A percentile compares a stretch with the other conserved stretches of the same genome.
Evolutionary conservation across 169 alveolate species (phyloP).

Genomic region (Eimeria maxima): DNA sequence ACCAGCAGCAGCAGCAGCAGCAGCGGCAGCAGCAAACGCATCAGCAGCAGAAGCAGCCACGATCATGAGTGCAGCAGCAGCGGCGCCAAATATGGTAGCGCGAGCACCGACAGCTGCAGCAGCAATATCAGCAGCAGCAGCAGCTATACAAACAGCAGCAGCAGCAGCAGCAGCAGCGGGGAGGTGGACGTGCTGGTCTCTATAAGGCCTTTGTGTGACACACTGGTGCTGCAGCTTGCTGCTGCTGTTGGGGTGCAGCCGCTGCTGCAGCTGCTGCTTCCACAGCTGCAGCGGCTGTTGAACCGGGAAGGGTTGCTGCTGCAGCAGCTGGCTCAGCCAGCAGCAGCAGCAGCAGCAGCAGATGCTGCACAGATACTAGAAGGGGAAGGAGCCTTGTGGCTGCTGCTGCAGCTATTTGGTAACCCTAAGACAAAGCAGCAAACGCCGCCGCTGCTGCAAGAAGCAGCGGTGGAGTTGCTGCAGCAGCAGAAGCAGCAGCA

Average conservation of each 20-base stretch:
- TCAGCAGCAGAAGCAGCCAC: no score
- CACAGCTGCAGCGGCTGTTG: conserved; percentile 31
- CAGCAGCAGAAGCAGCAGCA: conserved; percentile 7
- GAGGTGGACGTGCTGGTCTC: background rate
- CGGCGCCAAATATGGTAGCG: no score
- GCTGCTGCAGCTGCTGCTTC: conserved; percentile 22
- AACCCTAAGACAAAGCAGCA: background rate
- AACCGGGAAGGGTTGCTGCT: background rate
- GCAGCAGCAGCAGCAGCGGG: conserved; percentile 36
- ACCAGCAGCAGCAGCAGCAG: conserved; percentile 13
- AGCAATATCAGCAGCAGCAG: no score
- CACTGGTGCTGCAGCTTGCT: conserved; percentile 42
- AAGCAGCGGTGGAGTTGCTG: conserved; percentile 41
- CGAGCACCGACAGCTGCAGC: no score
- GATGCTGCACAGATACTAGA: background rate
- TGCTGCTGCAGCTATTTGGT: conserved; percentile 35
- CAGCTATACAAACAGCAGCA: no score
- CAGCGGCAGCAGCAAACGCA: background rate
- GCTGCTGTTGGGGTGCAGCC: conserved; percentile 61
- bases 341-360: conserved; percentile 41
- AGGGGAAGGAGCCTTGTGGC: conserved; percentile 19
- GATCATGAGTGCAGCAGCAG: no score
- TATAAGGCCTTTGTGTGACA: conserved; percentile 7
- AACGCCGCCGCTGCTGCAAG: conserved; percentile 19
- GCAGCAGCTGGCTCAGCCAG: conserved; percentile 13